phyloP scores from a whole-genome alignment of 2,329 filamentous ascomycete genomes.

The Leptographium galeiforme region DNA sequence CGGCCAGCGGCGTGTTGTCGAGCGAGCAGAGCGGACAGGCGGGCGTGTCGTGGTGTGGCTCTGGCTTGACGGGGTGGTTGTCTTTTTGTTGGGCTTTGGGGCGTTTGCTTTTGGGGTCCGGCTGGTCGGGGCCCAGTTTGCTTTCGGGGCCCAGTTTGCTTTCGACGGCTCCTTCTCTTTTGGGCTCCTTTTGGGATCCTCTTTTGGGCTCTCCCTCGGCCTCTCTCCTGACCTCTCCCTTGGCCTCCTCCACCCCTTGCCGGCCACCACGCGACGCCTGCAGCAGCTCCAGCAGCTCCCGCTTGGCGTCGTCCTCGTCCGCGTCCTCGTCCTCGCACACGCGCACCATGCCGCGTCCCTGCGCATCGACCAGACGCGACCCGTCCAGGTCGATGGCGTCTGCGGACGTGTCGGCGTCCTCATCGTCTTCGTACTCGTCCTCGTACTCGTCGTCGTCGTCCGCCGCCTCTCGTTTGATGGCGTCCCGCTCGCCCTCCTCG shows the following conservation, averaged over 20 bases:
- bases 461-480: conserved; percentile 17
- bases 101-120: no score
- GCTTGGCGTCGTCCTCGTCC: conserved; percentile 41
- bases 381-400: conserved; percentile 54
- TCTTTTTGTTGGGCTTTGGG: no score
- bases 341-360: conserved; percentile 55
- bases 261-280: conserved; percentile 23
- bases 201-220: neutral
- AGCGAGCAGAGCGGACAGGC: conserved; percentile 56
- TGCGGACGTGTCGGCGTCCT: conserved; percentile 30
- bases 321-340: conserved; percentile 61
- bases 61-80: conserved; percentile 1
- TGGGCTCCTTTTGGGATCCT: no score
- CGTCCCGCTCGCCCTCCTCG: conserved; percentile 18
- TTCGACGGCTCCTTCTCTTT: no score
- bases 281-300: conserved; percentile 54
- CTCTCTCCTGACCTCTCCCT: neutral
- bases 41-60: neutral
- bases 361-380: conserved; percentile 45
- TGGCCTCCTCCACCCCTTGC: neutral
- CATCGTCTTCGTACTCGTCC: conserved; percentile 24
- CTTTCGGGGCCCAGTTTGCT: no score
- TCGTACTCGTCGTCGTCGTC: conserved; percentile 23
- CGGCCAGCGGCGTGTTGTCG: conserved; percentile 36
- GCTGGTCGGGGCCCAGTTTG: no score